Conservation (phyloP, 2,329 filamentous ascomycete genomes). For the Colletotrichum chlorophyti region DNA sequence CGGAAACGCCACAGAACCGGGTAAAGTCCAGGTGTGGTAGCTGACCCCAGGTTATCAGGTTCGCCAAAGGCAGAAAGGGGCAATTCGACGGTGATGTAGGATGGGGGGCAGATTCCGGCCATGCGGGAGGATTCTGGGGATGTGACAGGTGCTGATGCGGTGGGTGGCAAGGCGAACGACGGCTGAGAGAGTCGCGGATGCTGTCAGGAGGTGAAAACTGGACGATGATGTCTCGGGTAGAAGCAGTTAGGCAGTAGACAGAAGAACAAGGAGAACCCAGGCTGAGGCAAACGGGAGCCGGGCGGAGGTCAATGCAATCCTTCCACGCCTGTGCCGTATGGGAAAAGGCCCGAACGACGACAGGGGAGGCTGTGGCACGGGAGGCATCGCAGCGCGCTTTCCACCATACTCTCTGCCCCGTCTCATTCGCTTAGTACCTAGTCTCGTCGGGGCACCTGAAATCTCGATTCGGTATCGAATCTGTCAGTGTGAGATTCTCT, state of each 20-base stretch:
- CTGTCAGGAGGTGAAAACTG: too few species aligned
- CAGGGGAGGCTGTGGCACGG: not conserved
- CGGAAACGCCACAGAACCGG: conserved; percentile 8
- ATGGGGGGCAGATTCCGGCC: not conserved
- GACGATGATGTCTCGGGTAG: too few species aligned
- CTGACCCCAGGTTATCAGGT: not conserved
- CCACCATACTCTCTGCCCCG: not conserved
- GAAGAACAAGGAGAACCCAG: not conserved
- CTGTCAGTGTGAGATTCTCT: too few species aligned
- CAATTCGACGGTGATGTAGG: not conserved
- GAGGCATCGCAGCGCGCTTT: conserved; percentile 8
- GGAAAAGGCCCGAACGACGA: not conserved
- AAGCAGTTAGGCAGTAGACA: not conserved
- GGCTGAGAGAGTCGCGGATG: too few species aligned
- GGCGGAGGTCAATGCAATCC: not conserved
- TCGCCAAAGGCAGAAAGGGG: not conserved
- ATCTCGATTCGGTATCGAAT: too few species aligned
- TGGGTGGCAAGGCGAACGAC: too few species aligned
- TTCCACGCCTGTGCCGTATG: not conserved
- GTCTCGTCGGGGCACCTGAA: too few species aligned
- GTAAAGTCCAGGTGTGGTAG: conserved; percentile 8
- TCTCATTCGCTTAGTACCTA: too few species aligned
- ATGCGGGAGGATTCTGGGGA: not conserved
- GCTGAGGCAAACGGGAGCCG: not conserved
- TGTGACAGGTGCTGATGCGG: not conserved